A percentile compares a stretch with the other conserved stretches of the same genome.
phyloP scores from a whole-genome alignment of 345 rosid species.

The Adansonia digitata region DNA sequence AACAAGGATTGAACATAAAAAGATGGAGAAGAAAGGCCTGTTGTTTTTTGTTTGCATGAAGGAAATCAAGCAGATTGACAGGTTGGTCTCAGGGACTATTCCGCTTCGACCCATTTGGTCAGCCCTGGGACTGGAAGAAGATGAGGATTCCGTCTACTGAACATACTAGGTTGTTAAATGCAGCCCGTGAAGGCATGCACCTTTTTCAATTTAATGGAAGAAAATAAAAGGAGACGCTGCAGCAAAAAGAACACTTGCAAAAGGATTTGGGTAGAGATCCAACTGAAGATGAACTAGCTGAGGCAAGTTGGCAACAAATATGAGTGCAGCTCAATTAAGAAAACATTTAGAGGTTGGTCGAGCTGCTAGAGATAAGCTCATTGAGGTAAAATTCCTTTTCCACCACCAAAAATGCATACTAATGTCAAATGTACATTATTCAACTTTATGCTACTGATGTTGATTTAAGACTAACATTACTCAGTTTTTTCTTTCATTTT shows the following conservation, averaged over 20 bases:
- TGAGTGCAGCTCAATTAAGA: conserved; percentile 43
- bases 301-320: conserved; percentile 42
- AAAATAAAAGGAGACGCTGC: conserved; percentile 12
- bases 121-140: conserved; percentile 92
- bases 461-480: neutral
- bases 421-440: neutral
- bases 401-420: neutral
- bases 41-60: conserved; percentile 7
- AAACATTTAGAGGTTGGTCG: conserved; percentile 56
- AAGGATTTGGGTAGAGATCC: conserved; percentile 56
- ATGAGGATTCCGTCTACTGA: conserved; percentile 79
- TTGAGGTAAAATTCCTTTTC: conserved; percentile 49
- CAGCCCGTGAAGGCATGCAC: conserved; percentile 82
- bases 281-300: conserved; percentile 61
- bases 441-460: neutral
- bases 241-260: conserved; percentile 51
- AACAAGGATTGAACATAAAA: conserved; percentile 54
- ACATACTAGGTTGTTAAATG: conserved; percentile 89
- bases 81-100: conserved; percentile 69
- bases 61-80: conserved; percentile 64
- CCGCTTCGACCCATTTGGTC: conserved; percentile 59
- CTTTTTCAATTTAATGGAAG: neutral
- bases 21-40: conserved; percentile 29
- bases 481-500: neutral
- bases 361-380: conserved; percentile 90